Evolutionary conservation across 2,329 filamentous ascomycete genomes (phyloP), one percentile per base, ranked within the genome.

Genomic region (Pyrenophora seminiperda): DNA sequence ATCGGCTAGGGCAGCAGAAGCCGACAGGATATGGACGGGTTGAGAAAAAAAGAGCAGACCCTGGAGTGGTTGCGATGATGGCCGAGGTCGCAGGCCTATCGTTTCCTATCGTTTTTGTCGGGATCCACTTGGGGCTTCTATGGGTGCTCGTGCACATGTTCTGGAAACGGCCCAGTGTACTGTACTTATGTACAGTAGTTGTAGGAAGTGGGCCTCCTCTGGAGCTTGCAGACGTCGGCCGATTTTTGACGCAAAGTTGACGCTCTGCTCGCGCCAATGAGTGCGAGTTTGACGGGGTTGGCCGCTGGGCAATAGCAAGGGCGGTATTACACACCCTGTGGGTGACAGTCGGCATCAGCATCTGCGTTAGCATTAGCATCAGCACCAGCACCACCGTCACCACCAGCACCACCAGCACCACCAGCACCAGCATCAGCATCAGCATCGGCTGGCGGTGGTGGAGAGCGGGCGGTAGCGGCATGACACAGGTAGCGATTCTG

Each of bases 51-150:
- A 37, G 32, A 40, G 39, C 29, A 48, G 58, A 61, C 62, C 62
- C 62, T 65, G 60, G 51, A 65, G 56, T 45, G 27, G 62, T 65
- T 63, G 53, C 38, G 50, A 54, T 33, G 18, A 18, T 51, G 55
- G 52, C 50, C 41, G 45, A 47, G 51, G 30, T 30, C 47, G 30
- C 34, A 47, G 29, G 24, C 41, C 30, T 33, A 32, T 42, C 37
- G 48, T 50, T 20, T 43, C 41, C 30, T 33, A 32, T 42, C 37
- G 48, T 50, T 20, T 43, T 29, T 13, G 37, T 34, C 41, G 47
- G 37, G 24, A 27, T 50, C 50, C 50, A 53, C 47, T 53, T 59
- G 52, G 36, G 46, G 45, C 32, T 44, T 54, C 41, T 29, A 54
- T 39, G 15, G 52, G 43, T 42, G 57, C 40, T 58, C 53, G 61